These are phyloP conservation scores for Starmerella potacharoeniae DNA, from an alignment of 805 yeast species.

Conservation along the genomic window DNA sequence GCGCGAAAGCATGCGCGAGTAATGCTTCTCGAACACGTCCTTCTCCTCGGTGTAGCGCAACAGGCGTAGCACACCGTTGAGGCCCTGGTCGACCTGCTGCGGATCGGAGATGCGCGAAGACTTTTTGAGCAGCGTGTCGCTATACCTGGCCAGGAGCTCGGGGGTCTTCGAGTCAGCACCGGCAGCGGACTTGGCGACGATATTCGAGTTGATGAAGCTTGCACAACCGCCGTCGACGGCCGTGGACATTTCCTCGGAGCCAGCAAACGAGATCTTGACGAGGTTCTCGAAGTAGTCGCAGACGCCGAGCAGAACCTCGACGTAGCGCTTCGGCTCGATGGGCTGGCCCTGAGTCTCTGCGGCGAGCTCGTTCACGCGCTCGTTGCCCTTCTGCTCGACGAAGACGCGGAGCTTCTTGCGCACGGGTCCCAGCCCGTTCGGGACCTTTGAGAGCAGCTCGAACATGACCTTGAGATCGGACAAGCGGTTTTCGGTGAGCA, in stretches of 20 bases:
- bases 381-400: slow-evolving; percentile 53
- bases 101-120: slow-evolving; percentile 56
- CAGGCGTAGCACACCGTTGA: slow-evolving; percentile 75
- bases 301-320: slow-evolving; percentile 61
- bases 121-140: slow-evolving; percentile 71
- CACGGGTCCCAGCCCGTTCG: slow-evolving; percentile 64
- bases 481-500: slow-evolving; percentile 60
- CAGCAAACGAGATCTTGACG: slow-evolving; percentile 55
- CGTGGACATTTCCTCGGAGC: slow-evolving; percentile 66
- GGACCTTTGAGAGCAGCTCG: slow-evolving; percentile 62
- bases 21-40: slow-evolving; percentile 88
- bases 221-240: slow-evolving; percentile 86
- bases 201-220: slow-evolving; percentile 67
- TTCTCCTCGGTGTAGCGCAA: slow-evolving; percentile 85
- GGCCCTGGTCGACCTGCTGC: slow-evolving; percentile 52
- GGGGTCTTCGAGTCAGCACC: slow-evolving; percentile 63
- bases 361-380: slow-evolving; percentile 53
- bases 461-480: slow-evolving; percentile 73
- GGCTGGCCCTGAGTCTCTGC: slow-evolving; percentile 33
- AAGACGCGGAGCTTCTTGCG: slow-evolving; percentile 62
- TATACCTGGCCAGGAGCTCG: slow-evolving; percentile 78
- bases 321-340: slow-evolving; percentile 67
- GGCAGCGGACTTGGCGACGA: slow-evolving; percentile 48
- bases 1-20: slow-evolving; percentile 78
- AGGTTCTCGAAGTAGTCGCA: slow-evolving; percentile 56